Evolutionary conservation across 768 basidiomycete genomes (phyloP).

Genomic region (Russula sp.): DNA sequence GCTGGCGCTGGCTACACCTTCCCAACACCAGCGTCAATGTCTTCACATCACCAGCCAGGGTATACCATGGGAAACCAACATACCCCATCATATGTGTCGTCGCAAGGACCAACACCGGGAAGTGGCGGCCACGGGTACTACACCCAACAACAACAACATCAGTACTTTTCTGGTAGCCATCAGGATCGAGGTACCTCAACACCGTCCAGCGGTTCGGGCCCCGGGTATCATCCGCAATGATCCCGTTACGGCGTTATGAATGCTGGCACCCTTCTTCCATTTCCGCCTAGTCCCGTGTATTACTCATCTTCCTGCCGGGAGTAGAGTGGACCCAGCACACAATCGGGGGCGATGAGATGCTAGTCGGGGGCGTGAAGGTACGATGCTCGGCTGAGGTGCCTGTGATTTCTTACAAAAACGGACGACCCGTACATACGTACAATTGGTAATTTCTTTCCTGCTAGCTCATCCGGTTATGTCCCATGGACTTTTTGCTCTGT

Average conservation of each 20-base stretch:
- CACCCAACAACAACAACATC: slow-evolving; percentile 18
- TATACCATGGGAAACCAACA: slow-evolving; percentile 15
- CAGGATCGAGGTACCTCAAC: slow-evolving; percentile 24
- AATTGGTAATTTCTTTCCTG: slow-evolving; percentile 11
- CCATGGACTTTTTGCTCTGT: slow-evolving; percentile 19
- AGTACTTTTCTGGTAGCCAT: slow-evolving; percentile 13
- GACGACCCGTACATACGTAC: slow-evolving; percentile 14
- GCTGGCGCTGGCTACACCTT: slow-evolving; percentile 17
- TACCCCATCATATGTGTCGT: slow-evolving; percentile 5
- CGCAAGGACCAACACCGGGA: slow-evolving; percentile 11
- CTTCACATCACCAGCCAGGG: slow-evolving; percentile 12
- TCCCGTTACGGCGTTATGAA: slow-evolving; percentile 12
- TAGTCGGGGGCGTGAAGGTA: slow-evolving; percentile 14
- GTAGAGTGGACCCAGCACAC: slow-evolving; percentile 16
- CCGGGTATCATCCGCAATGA: slow-evolving; percentile 31
- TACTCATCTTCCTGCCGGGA: slow-evolving; percentile 15
- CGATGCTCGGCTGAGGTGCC: slow-evolving; percentile 12
- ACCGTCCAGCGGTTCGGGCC: slow-evolving; percentile 28
- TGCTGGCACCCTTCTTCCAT: slow-evolving; percentile 16
- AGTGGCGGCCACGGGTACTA: slow-evolving; percentile 16
- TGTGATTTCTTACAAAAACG: slow-evolving; percentile 13
- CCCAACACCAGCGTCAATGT: slow-evolving; percentile 17
- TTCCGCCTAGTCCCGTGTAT: slow-evolving; percentile 13
- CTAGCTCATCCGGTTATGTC: slow-evolving; percentile 4
- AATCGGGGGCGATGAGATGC: slow-evolving; percentile 17